A percentile compares a stretch with the other conserved stretches of the same genome.
Evolutionary conservation across 1,284 basidiomycete species (phyloP).

Genomic region (Ustilago sp.): DNA sequence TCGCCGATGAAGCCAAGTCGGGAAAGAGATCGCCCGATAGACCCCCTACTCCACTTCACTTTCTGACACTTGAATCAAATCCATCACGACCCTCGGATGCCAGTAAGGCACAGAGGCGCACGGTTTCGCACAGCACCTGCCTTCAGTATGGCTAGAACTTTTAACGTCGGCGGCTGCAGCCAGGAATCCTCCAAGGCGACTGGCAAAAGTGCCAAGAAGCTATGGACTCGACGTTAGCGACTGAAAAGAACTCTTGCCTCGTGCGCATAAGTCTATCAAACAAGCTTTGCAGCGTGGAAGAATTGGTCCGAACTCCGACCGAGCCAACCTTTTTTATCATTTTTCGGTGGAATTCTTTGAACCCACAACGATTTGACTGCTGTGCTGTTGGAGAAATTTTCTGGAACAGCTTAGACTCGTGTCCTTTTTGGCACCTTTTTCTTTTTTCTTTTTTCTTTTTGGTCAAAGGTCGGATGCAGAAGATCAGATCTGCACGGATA

Average conservation of each 20-base stretch:
- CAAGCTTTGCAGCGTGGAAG: neutral
- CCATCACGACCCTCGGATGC: no score
- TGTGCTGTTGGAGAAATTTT: neutral
- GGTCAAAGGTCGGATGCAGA: neutral
- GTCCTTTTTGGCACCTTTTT: neutral
- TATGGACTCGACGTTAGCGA: neutral
- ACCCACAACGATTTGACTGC: neutral
- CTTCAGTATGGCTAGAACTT: no score
- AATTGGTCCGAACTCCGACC: slow-evolving; percentile 38
- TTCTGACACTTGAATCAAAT: no score
- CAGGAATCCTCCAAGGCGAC: neutral
- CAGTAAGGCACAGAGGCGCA: neutral
- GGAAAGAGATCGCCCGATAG: neutral
- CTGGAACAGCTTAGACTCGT: neutral
- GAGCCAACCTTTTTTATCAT: slow-evolving; percentile 7
- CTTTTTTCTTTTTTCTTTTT: neutral
- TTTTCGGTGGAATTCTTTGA: neutral
- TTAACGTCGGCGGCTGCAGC: no score
- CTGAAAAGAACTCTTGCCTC: neutral
- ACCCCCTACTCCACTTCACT: neutral
- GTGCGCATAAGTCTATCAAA: slow-evolving; percentile 1
- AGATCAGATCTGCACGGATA: slow-evolving; percentile 23
- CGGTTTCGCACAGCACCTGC: no score
- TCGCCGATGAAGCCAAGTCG: neutral
- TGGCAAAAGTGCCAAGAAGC: neutral